Conservation (phyloP, 805 yeast species). For the Citeromyces nyonsensis region DNA sequence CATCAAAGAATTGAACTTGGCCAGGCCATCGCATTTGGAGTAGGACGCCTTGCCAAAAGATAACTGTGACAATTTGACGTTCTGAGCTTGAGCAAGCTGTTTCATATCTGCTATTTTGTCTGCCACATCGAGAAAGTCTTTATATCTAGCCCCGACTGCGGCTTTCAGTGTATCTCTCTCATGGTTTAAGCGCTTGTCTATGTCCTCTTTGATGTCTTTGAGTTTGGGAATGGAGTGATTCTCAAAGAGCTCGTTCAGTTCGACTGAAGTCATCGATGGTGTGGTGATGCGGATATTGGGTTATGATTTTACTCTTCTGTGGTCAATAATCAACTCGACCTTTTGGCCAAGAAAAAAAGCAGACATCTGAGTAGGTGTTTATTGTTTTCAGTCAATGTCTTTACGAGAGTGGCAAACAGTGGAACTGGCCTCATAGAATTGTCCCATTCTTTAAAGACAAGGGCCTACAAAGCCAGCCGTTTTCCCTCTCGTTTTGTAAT, state of each 20-base stretch:
- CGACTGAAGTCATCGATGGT: too few species aligned
- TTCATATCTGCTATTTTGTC: slow-evolving; percentile 19
- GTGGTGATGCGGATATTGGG: too few species aligned
- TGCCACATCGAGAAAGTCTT: slow-evolving; percentile 18
- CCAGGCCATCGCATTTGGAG: slow-evolving; percentile 5
- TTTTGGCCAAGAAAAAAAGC: too few species aligned
- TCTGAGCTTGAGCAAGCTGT: slow-evolving; percentile 10
- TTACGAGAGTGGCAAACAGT: too few species aligned
- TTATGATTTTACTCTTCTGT: too few species aligned
- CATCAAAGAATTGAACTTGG: slow-evolving; percentile 6
- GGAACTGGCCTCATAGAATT: too few species aligned
- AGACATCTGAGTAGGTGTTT: too few species aligned
- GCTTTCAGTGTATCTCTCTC: slow-evolving; percentile 12
- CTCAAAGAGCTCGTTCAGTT: slow-evolving; percentile 8
- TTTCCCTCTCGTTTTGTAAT: too few species aligned
- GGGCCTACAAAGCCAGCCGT: too few species aligned
- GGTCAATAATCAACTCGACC: too few species aligned
- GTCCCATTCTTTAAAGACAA: too few species aligned
- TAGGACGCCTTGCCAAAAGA: slow-evolving; percentile 14
- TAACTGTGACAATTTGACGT: slow-evolving; percentile 11
- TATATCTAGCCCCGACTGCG: slow-evolving; percentile 17
- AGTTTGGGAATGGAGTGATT: slow-evolving; percentile 13
- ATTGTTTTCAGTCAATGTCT: too few species aligned
- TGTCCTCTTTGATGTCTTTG: slow-evolving; percentile 7
- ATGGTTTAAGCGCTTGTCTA: slow-evolving; percentile 8